phyloP scores from a whole-genome alignment of 257 asterid species.

The Voacanga thouarsii region DNA sequence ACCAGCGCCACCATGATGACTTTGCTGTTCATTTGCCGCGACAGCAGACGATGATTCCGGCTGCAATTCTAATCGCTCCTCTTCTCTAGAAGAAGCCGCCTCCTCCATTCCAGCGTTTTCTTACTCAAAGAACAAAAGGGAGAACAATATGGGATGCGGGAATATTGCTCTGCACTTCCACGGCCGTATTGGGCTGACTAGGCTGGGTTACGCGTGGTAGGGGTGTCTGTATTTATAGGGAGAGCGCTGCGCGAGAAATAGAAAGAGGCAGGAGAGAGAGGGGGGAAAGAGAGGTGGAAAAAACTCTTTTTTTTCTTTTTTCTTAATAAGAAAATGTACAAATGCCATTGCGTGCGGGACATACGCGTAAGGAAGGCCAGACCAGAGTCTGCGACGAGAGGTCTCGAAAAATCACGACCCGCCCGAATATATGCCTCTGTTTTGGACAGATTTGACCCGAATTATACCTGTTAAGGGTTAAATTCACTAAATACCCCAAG shows the following conservation, averaged over 20 bases:
- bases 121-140: neutral
- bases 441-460: too few relatives aligned
- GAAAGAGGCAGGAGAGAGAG: neutral
- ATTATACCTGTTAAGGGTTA: too few relatives aligned
- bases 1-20: neutral
- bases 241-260: neutral
- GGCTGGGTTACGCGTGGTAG: neutral
- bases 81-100: constrained; percentile 11
- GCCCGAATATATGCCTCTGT: too few relatives aligned
- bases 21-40: neutral
- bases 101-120: constrained; percentile 16
- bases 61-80: constrained; percentile 12
- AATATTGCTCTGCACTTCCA: neutral
- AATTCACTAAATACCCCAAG: too few relatives aligned
- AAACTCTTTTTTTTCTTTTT: neutral
- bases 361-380: neutral
- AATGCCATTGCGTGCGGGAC: neutral
- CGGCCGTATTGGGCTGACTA: neutral
- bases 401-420: too few relatives aligned
- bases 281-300: neutral
- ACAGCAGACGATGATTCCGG: constrained; percentile 2
- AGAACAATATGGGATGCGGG: neutral
- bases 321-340: neutral
- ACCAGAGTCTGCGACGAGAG: too few relatives aligned
- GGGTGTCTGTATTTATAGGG: neutral